phyloP scores from a whole-genome alignment of 345 rosid species.

The Carallia brachiata region DNA sequence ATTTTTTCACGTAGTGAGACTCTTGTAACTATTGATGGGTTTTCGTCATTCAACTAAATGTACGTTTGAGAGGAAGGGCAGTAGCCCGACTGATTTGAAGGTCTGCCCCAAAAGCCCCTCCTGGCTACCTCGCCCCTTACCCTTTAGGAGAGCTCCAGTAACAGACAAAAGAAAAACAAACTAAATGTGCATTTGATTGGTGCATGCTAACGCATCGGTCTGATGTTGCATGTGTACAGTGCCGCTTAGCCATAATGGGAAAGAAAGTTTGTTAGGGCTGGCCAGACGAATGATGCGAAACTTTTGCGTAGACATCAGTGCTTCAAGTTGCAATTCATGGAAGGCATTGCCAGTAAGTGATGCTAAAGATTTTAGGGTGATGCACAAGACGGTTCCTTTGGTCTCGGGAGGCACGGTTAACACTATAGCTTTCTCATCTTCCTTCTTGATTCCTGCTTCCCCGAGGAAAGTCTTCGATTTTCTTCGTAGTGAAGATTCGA shows the following conservation, averaged over 20 bases:
- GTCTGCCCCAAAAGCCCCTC: too few species aligned
- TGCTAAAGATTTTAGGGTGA: constrained; percentile 29
- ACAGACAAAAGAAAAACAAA: too few species aligned
- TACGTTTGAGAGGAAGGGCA: too few species aligned
- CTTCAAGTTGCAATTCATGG: constrained; percentile 34
- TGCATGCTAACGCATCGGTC: background rate
- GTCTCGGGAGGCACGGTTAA: constrained; percentile 9
- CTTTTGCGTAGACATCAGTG: constrained; percentile 26
- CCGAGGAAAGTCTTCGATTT: constrained; percentile 30
- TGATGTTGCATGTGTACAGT: constrained; percentile 7
- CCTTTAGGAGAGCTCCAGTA: too few species aligned
- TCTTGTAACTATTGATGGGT: too few species aligned
- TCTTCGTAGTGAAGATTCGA: constrained; percentile 16
- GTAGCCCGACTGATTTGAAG: too few species aligned
- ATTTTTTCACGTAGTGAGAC: too few species aligned
- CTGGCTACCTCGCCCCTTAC: too few species aligned
- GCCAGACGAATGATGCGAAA: constrained; percentile 36
- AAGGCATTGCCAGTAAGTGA: constrained; percentile 15
- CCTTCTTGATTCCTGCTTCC: constrained; percentile 28
- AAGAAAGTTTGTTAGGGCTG: constrained; percentile 32
- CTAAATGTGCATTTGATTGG: background rate
- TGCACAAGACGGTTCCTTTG: constrained; percentile 6
- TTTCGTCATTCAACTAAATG: background rate
- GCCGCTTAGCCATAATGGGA: constrained; percentile 23
- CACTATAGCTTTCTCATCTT: constrained; percentile 34